Percentiles rank a stretch among this genome's conserved stretches.
phyloP scores from a whole-genome alignment of 2,329 filamentous ascomycete species.

The Aspergillus pseudoterreus region DNA sequence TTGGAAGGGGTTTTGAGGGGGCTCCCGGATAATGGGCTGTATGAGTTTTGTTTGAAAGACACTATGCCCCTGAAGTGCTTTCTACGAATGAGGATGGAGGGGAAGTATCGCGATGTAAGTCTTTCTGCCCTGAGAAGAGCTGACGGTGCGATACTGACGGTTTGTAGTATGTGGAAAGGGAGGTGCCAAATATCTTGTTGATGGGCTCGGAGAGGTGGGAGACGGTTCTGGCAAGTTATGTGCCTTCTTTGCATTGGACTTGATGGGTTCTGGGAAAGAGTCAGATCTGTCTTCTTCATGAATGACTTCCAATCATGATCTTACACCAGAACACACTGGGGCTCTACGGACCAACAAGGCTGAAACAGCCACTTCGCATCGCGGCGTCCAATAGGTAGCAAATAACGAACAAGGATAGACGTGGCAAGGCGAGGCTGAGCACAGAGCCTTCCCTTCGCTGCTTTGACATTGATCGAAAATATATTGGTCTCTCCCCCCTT shows the following conservation, averaged over 20 bases:
- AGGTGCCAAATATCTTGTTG: slow-evolving; percentile 38
- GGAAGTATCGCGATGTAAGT: slow-evolving; percentile 17
- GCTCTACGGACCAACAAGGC: no score
- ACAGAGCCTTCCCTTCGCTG: no score
- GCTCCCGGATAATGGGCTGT: slow-evolving; percentile 1
- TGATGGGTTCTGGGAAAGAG: neutral
- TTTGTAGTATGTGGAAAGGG: slow-evolving; percentile 1
- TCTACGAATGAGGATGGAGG: slow-evolving; percentile 17
- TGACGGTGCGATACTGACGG: neutral
- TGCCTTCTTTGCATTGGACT: neutral
- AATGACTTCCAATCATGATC: no score
- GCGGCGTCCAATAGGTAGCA: no score
- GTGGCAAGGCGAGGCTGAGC: no score
- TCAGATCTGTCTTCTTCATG: no score
- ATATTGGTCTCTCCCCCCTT: no score
- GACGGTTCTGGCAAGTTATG: neutral
- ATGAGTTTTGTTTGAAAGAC: slow-evolving; percentile 12
- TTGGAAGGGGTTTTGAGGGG: slow-evolving; percentile 3
- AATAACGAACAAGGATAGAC: no score
- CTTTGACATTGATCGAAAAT: no score
- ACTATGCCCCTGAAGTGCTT: slow-evolving; percentile 20
- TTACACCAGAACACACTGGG: no score
- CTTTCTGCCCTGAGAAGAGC: neutral
- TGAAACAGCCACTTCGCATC: no score
- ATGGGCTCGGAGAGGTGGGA: neutral